Evolutionary conservation across 306 rosid genomes (phyloP).

Genomic region (Citrullus mucosospermus): DNA sequence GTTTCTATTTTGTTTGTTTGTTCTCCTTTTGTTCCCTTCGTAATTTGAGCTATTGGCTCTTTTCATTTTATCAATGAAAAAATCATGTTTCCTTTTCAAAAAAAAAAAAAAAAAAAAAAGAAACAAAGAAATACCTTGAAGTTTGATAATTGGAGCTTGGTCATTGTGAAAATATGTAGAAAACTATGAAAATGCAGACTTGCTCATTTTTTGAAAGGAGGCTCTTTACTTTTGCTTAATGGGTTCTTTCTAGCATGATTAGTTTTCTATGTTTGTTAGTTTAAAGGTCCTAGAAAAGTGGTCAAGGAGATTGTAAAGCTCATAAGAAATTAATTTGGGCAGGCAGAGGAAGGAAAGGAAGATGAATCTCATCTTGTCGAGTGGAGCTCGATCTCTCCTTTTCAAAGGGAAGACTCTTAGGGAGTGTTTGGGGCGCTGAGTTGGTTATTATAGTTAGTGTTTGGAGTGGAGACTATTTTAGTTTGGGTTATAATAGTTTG

Average conservation of each 20-base stretch:
- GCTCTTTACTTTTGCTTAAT: neutral
- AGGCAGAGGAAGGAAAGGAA: neutral
- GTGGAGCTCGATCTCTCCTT: neutral
- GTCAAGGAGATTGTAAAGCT: neutral
- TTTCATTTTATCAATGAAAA: too few relatives aligned
- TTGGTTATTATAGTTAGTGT: too few relatives aligned
- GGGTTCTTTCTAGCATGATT: neutral
- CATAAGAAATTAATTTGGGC: neutral
- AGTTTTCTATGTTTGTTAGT: neutral
- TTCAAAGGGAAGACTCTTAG: too few relatives aligned
- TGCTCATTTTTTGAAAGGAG: neutral
- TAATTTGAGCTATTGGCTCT: too few relatives aligned
- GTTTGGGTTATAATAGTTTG: neutral
- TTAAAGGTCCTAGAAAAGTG: neutral
- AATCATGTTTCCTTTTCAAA: too few relatives aligned
- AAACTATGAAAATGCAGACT: neutral
- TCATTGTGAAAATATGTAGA: neutral
- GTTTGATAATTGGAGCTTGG: neutral
- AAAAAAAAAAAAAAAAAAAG: too few relatives aligned
- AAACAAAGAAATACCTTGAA: neutral
- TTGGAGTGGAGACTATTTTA: too few relatives aligned
- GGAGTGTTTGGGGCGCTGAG: too few relatives aligned
- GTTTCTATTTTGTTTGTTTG: too few relatives aligned
- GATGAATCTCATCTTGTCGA: neutral
- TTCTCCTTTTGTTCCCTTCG: too few relatives aligned